phyloP scores from a whole-genome alignment of 768 basidiomycete genomes.

The Neoboletus subvelutipes region DNA sequence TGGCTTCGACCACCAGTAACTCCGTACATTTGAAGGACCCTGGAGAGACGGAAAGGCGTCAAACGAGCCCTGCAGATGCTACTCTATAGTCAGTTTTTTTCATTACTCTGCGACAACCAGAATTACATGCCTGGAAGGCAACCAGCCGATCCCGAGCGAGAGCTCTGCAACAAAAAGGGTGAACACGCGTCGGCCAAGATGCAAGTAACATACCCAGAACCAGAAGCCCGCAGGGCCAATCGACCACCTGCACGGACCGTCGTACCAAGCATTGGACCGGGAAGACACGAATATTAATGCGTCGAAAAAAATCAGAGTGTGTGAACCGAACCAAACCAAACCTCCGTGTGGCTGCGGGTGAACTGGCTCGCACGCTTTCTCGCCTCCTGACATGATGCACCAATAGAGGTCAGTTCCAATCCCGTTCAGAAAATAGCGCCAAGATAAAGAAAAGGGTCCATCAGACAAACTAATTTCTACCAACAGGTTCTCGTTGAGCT shows the following conservation, averaged over 20 bases:
- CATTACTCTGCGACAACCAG: background rate
- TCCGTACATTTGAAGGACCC: conserved; percentile 22
- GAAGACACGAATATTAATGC: background rate
- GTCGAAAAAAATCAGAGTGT: background rate
- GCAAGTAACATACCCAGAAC: conserved; percentile 19
- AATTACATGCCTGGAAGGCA: conserved; percentile 22
- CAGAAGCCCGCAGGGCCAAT: conserved; percentile 21
- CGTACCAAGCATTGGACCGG: conserved; percentile 20
- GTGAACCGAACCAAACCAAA: conserved; percentile 17
- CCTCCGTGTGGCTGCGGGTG: background rate
- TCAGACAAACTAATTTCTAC: conserved; percentile 48
- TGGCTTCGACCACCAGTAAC: conserved; percentile 35
- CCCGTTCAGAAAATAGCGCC: background rate
- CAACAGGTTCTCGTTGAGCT: conserved; percentile 58
- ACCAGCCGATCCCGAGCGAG: conserved; percentile 10
- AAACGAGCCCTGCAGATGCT: conserved; percentile 7
- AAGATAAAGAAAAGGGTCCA: conserved; percentile 38
- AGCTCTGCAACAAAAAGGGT: conserved; percentile 16
- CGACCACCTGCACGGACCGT: conserved; percentile 23
- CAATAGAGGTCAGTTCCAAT: conserved; percentile 18
- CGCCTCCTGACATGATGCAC: conserved; percentile 14
- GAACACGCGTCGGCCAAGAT: conserved; percentile 5
- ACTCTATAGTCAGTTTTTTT: conserved; percentile 3
- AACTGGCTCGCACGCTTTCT: conserved; percentile 21
- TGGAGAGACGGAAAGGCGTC: conserved; percentile 8